Evolutionary conservation across 139 green algal genomes (phyloP).

Genomic region (Raphidocelis subcapitata): DNA sequence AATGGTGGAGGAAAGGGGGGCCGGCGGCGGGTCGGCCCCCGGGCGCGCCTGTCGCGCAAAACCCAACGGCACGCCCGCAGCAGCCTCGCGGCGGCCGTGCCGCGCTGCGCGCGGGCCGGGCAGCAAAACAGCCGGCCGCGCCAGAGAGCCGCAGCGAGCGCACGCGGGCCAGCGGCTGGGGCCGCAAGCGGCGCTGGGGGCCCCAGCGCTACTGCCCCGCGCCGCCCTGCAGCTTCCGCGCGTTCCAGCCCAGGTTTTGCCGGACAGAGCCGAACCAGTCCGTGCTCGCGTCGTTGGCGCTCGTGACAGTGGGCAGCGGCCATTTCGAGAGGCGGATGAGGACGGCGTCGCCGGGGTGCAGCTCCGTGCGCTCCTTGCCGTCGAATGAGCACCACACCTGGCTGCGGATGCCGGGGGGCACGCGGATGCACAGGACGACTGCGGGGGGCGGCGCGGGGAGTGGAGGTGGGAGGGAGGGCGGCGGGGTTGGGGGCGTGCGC

Average conservation of each 20-base stretch:
- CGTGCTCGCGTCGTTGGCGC: constrained; percentile 60
- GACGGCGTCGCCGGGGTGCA: constrained; percentile 64
- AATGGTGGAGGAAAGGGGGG: too few species aligned
- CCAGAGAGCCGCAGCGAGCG: too few species aligned
- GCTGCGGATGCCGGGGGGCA: constrained; percentile 61
- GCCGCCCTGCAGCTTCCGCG: constrained; percentile 54
- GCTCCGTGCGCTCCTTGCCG: constrained; percentile 84
- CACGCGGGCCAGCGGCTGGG: too few species aligned
- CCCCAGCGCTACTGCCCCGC: constrained; percentile 42
- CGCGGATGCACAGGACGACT: constrained; percentile 10
- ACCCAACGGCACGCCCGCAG: too few species aligned
- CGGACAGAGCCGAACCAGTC: constrained; percentile 83
- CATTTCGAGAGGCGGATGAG: constrained; percentile 60
- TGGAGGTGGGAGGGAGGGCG: background rate
- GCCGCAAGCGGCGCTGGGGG: too few species aligned
- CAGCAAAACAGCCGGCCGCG: too few species aligned
- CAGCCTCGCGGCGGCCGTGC: too few species aligned
- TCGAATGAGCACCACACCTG: constrained; percentile 92
- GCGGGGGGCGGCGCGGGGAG: too few species aligned
- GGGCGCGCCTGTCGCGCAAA: too few species aligned
- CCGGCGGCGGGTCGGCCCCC: too few species aligned
- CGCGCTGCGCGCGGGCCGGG: too few species aligned
- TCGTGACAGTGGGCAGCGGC: constrained; percentile 51
- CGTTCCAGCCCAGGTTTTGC: constrained; percentile 79
- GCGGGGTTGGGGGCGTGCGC: too few species aligned